These are phyloP conservation scores for Cokeromyces recurvatus DNA, from an alignment of 371 early-diverging fungal species.

Conservation along the genomic window DNA sequence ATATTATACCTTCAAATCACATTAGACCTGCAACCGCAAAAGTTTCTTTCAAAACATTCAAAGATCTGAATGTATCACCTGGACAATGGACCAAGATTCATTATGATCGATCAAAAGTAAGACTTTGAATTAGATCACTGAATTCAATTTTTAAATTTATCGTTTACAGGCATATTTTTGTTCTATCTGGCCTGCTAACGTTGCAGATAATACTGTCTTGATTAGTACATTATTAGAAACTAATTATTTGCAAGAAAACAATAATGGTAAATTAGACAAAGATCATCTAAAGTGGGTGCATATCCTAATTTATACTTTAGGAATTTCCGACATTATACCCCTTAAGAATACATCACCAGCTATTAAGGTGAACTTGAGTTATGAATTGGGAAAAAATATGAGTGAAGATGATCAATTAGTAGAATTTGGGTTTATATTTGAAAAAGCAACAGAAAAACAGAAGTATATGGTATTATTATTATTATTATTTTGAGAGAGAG, in stretches of 20 bases:
- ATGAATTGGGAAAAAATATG: slow-evolving; percentile 7
- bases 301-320: background rate
- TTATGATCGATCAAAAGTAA: background rate
- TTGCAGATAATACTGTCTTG: slow-evolving; percentile 9
- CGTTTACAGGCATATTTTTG: slow-evolving; percentile 21
- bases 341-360: slow-evolving; percentile 6
- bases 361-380: slow-evolving; percentile 12
- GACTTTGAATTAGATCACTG: background rate
- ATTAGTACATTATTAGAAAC: slow-evolving; percentile 2
- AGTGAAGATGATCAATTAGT: slow-evolving; percentile 18
- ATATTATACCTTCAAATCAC: background rate
- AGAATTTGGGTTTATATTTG: slow-evolving; percentile 23
- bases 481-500: background rate
- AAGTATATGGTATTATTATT: slow-evolving; percentile 14
- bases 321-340: slow-evolving; percentile 8
- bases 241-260: background rate
- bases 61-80: slow-evolving; percentile 3
- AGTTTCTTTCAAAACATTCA: slow-evolving; percentile 13
- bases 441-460: slow-evolving; percentile 16
- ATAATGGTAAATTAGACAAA: background rate
- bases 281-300: background rate
- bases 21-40: slow-evolving; percentile 22
- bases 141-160: background rate
- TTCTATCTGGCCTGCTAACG: slow-evolving; percentile 26
- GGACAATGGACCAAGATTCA: slow-evolving; percentile 22